Percentiles rank a stretch among this genome's conserved stretches.
Evolutionary conservation across 208 protist genomes (phyloP).

Genomic region (Spongospora subterranea): DNA sequence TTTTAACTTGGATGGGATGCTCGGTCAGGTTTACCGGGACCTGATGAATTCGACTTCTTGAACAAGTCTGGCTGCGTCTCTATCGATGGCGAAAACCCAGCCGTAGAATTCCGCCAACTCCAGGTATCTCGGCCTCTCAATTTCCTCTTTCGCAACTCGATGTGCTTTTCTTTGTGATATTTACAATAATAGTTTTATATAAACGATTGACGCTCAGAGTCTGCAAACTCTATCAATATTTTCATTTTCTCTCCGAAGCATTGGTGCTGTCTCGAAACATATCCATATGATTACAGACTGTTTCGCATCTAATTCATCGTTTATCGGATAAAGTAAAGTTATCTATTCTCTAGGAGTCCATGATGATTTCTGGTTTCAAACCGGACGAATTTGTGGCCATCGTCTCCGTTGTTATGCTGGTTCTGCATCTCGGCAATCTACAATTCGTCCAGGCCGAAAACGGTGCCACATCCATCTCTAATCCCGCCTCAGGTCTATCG

Average conservation of each 20-base stretch:
- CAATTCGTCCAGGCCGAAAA: constrained; percentile 62
- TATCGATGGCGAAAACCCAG: constrained; percentile 10
- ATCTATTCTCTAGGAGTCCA: too few relatives aligned
- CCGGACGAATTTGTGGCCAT: constrained; percentile 52
- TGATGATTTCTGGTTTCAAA: constrained; percentile 59
- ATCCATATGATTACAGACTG: too few relatives aligned
- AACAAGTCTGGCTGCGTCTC: not conserved
- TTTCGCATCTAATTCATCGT: too few relatives aligned
- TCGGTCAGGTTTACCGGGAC: not conserved
- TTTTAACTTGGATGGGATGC: too few relatives aligned
- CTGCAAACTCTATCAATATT: too few relatives aligned
- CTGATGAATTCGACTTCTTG: not conserved
- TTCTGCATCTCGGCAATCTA: constrained; percentile 81
- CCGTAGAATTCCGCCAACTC: not conserved
- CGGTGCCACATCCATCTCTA: not conserved
- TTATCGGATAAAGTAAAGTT: too few relatives aligned
- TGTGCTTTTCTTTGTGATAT: too few relatives aligned
- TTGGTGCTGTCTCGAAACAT: too few relatives aligned
- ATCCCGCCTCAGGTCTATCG: not conserved
- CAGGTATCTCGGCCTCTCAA: not conserved
- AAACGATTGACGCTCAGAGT: too few relatives aligned
- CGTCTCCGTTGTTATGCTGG: constrained; percentile 68
- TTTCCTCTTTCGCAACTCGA: not conserved
- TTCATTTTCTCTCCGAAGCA: too few relatives aligned
- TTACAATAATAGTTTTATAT: too few relatives aligned